Percentiles rank a stretch among this genome's conserved stretches.
Conservation (phyloP, 768 basidiomycete genomes). For the Lanmaoa pseudosensibilis region DNA sequence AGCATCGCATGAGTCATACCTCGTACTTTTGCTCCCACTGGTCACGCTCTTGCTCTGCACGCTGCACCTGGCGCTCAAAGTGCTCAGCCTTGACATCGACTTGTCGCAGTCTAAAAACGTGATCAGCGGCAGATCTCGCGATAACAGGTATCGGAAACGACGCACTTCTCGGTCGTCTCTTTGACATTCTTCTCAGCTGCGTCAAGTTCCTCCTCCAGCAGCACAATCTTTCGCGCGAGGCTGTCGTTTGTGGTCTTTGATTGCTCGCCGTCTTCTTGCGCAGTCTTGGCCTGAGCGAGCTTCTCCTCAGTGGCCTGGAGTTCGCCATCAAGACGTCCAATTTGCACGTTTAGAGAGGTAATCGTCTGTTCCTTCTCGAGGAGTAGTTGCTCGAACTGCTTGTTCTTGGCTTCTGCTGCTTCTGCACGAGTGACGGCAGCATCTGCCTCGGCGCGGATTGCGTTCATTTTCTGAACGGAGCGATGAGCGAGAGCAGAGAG, state of each 20-base stretch:
- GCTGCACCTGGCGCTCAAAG: conserved; percentile 88
- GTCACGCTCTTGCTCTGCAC: conserved; percentile 89
- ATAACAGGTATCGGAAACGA: conserved; percentile 20
- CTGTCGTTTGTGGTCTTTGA: conserved; percentile 72
- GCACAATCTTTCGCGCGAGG: conserved; percentile 78
- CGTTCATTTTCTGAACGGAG: conserved; percentile 61
- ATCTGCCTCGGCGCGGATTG: conserved; percentile 86
- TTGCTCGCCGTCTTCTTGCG: conserved; percentile 64
- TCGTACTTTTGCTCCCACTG: conserved; percentile 93
- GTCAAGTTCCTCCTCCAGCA: conserved; percentile 95
- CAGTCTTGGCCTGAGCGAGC: conserved; percentile 63
- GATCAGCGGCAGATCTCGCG: conserved; percentile 21
- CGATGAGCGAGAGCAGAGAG: not conserved
- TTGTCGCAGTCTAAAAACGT: conserved; percentile 71
- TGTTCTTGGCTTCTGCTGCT: conserved; percentile 79
- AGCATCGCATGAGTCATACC: conserved; percentile 45
- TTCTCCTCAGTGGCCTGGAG: conserved; percentile 70
- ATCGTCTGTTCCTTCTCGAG: conserved; percentile 87
- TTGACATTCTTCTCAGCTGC: conserved; percentile 94
- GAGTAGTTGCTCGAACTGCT: conserved; percentile 68
- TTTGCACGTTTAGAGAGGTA: conserved; percentile 71
- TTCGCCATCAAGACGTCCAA: conserved; percentile 61
- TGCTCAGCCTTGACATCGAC: conserved; percentile 99
- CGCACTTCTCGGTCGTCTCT: conserved; percentile 95
- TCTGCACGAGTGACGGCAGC: conserved; percentile 80